Evolutionary conservation across 1,284 basidiomycete species (phyloP), one percentile per base, ranked within the genome.

Genomic region (Papiliotrema laurentii): DNA sequence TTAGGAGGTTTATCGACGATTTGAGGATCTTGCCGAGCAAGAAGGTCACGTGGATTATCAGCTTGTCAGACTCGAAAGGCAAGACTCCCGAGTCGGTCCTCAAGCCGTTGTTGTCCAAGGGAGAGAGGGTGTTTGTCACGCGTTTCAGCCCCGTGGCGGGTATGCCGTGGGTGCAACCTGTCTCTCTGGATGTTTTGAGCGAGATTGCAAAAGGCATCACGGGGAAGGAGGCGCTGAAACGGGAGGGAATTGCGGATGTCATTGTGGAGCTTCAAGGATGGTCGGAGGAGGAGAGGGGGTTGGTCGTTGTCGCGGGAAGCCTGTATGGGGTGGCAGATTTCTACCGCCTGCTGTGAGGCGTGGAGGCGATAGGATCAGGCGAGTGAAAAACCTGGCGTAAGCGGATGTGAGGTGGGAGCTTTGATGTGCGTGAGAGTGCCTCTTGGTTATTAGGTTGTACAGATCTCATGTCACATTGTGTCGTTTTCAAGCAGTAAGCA

Each of bases 251-350:
- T 33, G 50, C 52, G 33, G 49, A 50, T 21, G 60, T 56, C 5
- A 27, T 71, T 27, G 36, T 56, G 49, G 64, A 63, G 7, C 43
- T 43, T 25, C 50, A 68, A 9, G 61, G 66, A 43, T 60, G 50
- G 61, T 70, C 49, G 47, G 76, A 55, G 45, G 58, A 49, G 50
- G 64, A 63, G 11, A 47, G 49, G 2, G 52, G 55, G 76, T 60
- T 87, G 50, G 78, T 85, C 0, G 79, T 92, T 5, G 66, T 93
- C 1, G 85, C 88, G n/a, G 91, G 91, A 22, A 96, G 91, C 69
- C 68, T 94, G 60, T 96, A 94, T 72, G 79, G 93, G 39, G 86
- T 90, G 2, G 89, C 89, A 16, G 91, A 94, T 75, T 82, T 89
- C 50, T 93, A 92, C 75, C 77, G 89, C 49, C 58, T 85, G 36